phyloP scores from a whole-genome alignment of 495 filamentous ascomycete species.

The Amphirosellinia nigrospora region DNA sequence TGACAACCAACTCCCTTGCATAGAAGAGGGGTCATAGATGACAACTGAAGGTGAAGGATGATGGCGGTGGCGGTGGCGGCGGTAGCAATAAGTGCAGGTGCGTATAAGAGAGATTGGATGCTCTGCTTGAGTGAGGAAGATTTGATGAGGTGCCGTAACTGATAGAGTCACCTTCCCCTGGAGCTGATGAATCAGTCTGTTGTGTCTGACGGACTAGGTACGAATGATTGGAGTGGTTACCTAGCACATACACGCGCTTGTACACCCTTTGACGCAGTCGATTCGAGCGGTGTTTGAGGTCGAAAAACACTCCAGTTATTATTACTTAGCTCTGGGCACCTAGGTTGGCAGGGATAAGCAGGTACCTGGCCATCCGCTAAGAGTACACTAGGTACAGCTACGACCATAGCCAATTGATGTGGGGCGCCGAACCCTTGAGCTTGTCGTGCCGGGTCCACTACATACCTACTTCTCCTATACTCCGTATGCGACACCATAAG shows the following conservation, averaged over 20 bases:
- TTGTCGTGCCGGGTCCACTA: too few relatives aligned
- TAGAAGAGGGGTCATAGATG: not conserved
- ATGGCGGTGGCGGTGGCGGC: not conserved
- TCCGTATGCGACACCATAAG: not conserved
- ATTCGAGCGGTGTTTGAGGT: too few relatives aligned
- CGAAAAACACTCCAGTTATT: too few relatives aligned
- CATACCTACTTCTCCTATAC: too few relatives aligned
- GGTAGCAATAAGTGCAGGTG: too few relatives aligned
- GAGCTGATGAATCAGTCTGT: conserved; percentile 3
- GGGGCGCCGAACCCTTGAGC: not conserved
- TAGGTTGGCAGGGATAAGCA: too few relatives aligned
- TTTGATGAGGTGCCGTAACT: not conserved
- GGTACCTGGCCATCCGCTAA: not conserved
- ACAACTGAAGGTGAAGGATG: not conserved
- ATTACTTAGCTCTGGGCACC: too few relatives aligned
- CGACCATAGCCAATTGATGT: not conserved
- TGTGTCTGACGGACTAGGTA: not conserved
- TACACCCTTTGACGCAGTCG: not conserved
- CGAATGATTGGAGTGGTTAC: not conserved
- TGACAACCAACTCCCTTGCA: not conserved
- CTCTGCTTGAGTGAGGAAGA: not conserved
- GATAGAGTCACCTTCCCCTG: not conserved
- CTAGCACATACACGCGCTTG: not conserved
- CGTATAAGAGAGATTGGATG: not conserved
- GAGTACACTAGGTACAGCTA: not conserved